Percentiles rank a stretch among this genome's conserved stretches.
Conservation (phyloP, 208 protist genomes). For the Leishmania turanica region DNA sequence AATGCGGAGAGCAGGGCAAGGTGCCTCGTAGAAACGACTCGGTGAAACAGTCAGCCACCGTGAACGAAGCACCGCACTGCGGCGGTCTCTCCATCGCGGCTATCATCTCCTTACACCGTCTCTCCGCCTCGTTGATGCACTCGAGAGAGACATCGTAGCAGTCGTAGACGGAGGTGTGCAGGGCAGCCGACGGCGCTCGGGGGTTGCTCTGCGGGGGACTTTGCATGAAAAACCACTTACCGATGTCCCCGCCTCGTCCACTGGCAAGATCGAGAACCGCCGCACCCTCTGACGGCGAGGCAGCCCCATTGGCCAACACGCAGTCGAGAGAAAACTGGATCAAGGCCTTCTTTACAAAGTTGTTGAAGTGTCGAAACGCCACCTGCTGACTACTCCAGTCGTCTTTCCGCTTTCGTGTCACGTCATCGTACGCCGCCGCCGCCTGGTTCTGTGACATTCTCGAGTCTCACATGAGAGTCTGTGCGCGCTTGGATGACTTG, state of each 20-base stretch:
- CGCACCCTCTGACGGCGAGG: conserved; percentile 14
- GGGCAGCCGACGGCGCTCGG: not conserved
- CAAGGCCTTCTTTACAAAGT: conserved; percentile 85
- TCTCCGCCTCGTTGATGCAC: conserved; percentile 71
- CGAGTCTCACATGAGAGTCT: not conserved
- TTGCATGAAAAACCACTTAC: conserved; percentile 87
- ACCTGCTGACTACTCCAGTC: conserved; percentile 69
- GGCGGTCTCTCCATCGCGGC: not conserved
- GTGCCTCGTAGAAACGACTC: conserved; percentile 49
- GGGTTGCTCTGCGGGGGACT: conserved; percentile 39
- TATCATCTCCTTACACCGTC: conserved; percentile 41
- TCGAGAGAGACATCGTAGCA: conserved; percentile 83
- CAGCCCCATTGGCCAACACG: conserved; percentile 7
- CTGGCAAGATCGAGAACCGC: conserved; percentile 79
- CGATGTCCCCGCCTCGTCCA: conserved; percentile 84
- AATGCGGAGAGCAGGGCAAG: conserved; percentile 37
- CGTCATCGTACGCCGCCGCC: conserved; percentile 71
- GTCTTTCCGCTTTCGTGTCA: conserved; percentile 49
- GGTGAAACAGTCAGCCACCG: conserved; percentile 80
- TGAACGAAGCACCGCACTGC: conserved; percentile 49
- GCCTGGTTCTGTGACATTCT: conserved; percentile 16
- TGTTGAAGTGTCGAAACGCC: conserved; percentile 88
- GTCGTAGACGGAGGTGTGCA: conserved; percentile 42
- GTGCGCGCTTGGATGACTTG: not conserved
- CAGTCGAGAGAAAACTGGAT: conserved; percentile 80